Evolutionary conservation across 441 rosid genomes (phyloP), one percentile per base, ranked within the genome.

Genomic region (Francoa sonchifolia): DNA sequence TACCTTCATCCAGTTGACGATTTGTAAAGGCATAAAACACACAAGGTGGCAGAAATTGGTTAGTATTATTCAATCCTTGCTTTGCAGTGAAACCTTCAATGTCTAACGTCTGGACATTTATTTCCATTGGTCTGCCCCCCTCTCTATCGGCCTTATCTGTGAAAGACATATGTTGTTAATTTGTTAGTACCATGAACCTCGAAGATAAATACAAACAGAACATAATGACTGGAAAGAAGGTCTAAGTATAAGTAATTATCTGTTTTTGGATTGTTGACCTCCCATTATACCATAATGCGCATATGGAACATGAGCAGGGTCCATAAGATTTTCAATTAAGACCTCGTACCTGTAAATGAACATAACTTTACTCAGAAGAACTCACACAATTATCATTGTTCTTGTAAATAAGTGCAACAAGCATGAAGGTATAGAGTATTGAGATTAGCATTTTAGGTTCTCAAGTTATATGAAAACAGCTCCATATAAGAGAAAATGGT

Each of bases 221-320:
- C 8, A 33, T 8, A 23, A 40, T 14, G 11, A 58, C n/a, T 25
- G 5, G 12, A 44, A 27, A 42, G 0, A 19, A 42, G 19, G 14
- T n/a, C 32, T 19, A 36, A 27, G 12, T 2, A 7, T 8, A 33
- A 40, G 21, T 15, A 22, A 32, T 43, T 42, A 45, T 39, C 19
- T 48, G 49, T 84, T 71, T 59, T 63, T 70, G 1, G 72, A 76
- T 42, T 46, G 50, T 27, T 22, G 40, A 25, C 55, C 42, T 54
- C 34, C 51, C 90, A 84, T 71, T 44, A 88, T 33, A 45, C 94
- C 83, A 54, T 79, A 68, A 61, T 88, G 97, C 32, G 97, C 94
- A 61, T 84, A 88, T 11, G 88, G 94, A 58, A 81, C 88, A 66
- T 88, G 97, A 63, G 95, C 78, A 33, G 94, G 97, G 61, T 88